These are phyloP conservation scores for Fusarium nelsonii DNA, from an alignment of 2,329 filamentous ascomycete genomes.

Conservation along the genomic window DNA sequence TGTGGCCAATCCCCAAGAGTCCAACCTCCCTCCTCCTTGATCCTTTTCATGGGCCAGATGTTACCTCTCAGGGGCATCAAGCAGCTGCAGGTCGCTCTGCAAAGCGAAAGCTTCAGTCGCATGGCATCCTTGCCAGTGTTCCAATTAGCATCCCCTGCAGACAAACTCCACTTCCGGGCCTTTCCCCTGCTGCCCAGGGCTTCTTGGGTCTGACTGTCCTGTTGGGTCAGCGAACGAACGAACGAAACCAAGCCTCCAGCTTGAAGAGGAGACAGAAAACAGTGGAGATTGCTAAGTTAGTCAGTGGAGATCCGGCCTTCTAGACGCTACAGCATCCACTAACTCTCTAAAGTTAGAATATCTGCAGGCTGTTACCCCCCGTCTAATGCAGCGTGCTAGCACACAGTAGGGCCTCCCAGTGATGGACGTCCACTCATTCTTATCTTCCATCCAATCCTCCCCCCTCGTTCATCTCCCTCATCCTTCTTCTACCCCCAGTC, in stretches of 20 bases:
- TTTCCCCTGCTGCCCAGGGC: slow-evolving; percentile 25
- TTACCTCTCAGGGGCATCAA: slow-evolving; percentile 34
- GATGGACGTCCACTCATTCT: slow-evolving; percentile 18
- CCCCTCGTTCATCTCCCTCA: slow-evolving; percentile 34
- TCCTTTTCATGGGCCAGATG: neutral
- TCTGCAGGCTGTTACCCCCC: slow-evolving; percentile 19
- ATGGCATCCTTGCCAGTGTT: slow-evolving; percentile 38
- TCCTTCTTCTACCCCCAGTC: slow-evolving; percentile 47
- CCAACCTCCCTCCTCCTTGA: neutral
- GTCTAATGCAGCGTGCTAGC: neutral
- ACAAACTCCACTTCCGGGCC: slow-evolving; percentile 31
- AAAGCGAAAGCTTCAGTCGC: slow-evolving; percentile 35
- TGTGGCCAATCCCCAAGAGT: slow-evolving; percentile 14
- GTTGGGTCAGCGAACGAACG: slow-evolving; percentile 18
- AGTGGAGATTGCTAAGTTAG: slow-evolving; percentile 5
- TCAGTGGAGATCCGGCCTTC: slow-evolving; percentile 19
- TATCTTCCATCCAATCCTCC: slow-evolving; percentile 39
- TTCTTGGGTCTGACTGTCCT: slow-evolving; percentile 9
- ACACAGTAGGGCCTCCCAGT: neutral
- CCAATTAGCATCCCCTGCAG: slow-evolving; percentile 35
- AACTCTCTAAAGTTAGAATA: slow-evolving; percentile 35
- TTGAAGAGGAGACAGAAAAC: neutral
- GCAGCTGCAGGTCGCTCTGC: slow-evolving; percentile 23
- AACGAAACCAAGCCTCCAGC: slow-evolving; percentile 10
- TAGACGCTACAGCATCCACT: slow-evolving; percentile 30